These are phyloP conservation scores for Hypoxylon sp. DNA, from an alignment of 2,329 filamentous ascomycete genomes.

Conservation along the genomic window DNA sequence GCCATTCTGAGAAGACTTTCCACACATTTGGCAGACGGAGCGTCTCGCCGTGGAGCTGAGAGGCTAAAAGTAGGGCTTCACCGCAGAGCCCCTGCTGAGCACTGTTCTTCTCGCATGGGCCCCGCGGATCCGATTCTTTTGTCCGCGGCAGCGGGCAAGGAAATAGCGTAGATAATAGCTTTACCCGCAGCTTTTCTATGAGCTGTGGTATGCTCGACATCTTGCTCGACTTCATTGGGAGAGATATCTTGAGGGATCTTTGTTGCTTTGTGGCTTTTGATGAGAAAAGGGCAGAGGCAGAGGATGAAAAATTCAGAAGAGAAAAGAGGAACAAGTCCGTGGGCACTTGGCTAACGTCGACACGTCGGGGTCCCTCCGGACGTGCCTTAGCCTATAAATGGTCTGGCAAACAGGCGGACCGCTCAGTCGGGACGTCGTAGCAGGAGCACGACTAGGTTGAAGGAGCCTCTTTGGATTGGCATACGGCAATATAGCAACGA, in stretches of 20 bases:
- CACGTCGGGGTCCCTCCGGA: not conserved
- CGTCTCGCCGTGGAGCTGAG: slow-evolving; percentile 35
- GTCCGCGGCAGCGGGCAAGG: slow-evolving; percentile 1
- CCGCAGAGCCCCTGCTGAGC: slow-evolving; percentile 29
- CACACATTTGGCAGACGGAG: slow-evolving; percentile 40
- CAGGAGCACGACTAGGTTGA: too few species aligned
- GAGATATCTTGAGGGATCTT: not conserved
- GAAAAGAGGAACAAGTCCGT: not conserved
- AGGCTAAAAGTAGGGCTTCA: slow-evolving; percentile 36
- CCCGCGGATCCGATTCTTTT: not conserved
- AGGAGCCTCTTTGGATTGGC: too few species aligned
- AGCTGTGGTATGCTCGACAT: slow-evolving; percentile 15
- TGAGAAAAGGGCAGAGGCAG: not conserved
- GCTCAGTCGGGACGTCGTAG: not conserved
- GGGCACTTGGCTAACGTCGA: not conserved
- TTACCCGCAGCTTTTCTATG: slow-evolving; percentile 2
- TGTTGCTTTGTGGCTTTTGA: not conserved
- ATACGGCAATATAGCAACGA: too few species aligned
- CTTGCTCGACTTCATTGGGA: not conserved
- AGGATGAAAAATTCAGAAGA: too few species aligned
- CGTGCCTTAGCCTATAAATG: slow-evolving; percentile 11
- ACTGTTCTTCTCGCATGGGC: slow-evolving; percentile 1
- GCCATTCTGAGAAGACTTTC: slow-evolving; percentile 40
- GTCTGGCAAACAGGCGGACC: not conserved
- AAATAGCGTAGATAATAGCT: slow-evolving; percentile 23